Base-by-base conservation (phyloP, 768 basidiomycete species). In the Termitomyces bulborhizus region DNA sequence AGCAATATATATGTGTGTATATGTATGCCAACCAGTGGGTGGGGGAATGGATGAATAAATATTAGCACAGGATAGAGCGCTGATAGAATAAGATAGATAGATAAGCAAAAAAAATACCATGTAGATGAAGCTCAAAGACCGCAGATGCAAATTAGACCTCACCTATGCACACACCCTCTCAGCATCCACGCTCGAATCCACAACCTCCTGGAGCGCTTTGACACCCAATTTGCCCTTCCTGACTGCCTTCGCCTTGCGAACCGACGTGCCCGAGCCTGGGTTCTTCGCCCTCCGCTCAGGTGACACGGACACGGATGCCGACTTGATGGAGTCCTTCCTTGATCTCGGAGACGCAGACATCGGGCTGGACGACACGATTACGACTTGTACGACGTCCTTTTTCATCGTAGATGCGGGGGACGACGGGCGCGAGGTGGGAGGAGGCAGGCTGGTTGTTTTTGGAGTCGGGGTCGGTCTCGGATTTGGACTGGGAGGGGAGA, bases 131-230 rank as follows among this genome's bases (percentile, higher is more conserved):
- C 21, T 21, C 21, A 21, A 21, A 21, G 21, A 21, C 21, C 21
- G 21, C 21, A 21, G n/a, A n/a, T n/a, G n/a, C n/a, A n/a, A n/a
- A n/a, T n/a, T n/a, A n/a, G n/a, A 21, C 21, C 2, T 21, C 21
- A 21, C 21, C 21, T 21, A 21, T 21, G 21, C 21, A 21, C 21
- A 21, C 21, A 21, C 34, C 18, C 61, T 55, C 58, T 73, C 72
- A 4, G 65, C 70, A 61, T 69, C 69, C 46, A 73, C 60, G 43
- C 71, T 72, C 42, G 69, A 68, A 52, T 68, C 69, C 11, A 73
- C 68, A 6, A 73, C 56, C 56, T 73, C 71, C 5, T 32, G 62
- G n/a, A 72, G 61, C 21, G 40, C 44, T 57, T 65, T 67, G 5
- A 51, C 26, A 55, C 54, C 63, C 36, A 16, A 52, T 43, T 40